phyloP scores from a whole-genome alignment of 2,329 filamentous ascomycete species.

The Aspergillus udagawae region DNA sequence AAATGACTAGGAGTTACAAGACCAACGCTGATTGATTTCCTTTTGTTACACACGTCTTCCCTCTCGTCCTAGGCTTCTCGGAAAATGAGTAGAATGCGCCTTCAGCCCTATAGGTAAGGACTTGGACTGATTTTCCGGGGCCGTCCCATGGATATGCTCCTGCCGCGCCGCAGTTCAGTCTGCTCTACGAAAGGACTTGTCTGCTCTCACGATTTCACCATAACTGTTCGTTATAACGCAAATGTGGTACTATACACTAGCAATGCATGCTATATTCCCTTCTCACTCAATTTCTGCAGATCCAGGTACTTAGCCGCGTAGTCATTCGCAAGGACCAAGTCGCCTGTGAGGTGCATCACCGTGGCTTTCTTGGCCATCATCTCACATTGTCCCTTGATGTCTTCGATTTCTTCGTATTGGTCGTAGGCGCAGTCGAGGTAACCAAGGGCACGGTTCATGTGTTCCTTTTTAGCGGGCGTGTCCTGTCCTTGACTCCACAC shows the following conservation, averaged over 20 bases:
- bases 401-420: conserved; percentile 64
- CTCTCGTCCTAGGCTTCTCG: not conserved
- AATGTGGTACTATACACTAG: not conserved
- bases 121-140: not conserved
- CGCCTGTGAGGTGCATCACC: conserved; percentile 67
- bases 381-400: conserved; percentile 67
- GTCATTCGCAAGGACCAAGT: conserved; percentile 60
- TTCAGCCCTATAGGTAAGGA: not conserved
- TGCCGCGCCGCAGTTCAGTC: not conserved
- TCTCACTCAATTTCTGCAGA: conserved; percentile 44
- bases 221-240: not conserved
- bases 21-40: not conserved
- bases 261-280: not conserved
- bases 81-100: not conserved
- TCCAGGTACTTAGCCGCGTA: conserved; percentile 63
- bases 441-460: conserved; percentile 55
- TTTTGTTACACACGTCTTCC: not conserved
- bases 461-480: conserved; percentile 47
- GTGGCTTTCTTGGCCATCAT: conserved; percentile 78
- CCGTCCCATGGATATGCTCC: not conserved
- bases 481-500: conserved; percentile 31
- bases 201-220: not conserved
- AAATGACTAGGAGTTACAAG: conserved; percentile 14
- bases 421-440: conserved; percentile 61
- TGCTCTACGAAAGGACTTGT: not conserved